Conservation (phyloP, 306 rosid species). For the Hylodesmum podocarpum region DNA sequence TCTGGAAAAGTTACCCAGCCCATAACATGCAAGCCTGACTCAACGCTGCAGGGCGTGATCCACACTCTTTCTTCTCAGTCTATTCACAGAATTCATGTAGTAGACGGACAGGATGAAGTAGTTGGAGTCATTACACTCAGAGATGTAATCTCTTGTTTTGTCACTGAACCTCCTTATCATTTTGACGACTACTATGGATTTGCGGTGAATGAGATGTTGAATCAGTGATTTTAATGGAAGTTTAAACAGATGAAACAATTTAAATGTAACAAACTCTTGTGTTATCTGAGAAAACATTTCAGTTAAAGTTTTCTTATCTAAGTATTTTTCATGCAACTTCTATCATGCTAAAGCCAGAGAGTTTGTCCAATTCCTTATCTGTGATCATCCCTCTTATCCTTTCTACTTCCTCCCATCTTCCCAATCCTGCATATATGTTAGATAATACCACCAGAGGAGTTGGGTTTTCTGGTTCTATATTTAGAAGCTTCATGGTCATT, state of each 20-base stretch:
- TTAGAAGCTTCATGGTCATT: slow-evolving; percentile 52
- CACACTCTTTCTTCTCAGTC: slow-evolving; percentile 69
- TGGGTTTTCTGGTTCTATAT: slow-evolving; percentile 64
- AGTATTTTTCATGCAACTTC: slow-evolving; percentile 44
- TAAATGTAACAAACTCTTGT: slow-evolving; percentile 25
- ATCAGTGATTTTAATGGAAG: slow-evolving; percentile 35
- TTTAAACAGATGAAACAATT: background rate
- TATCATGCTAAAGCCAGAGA: slow-evolving; percentile 60
- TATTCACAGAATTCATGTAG: slow-evolving; percentile 79
- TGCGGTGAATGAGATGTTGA: slow-evolving; percentile 66
- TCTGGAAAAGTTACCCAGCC: slow-evolving; percentile 50
- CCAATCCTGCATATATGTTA: slow-evolving; percentile 64
- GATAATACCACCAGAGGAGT: slow-evolving; percentile 63
- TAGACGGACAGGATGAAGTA: slow-evolving; percentile 51
- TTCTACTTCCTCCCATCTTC: slow-evolving; percentile 79
- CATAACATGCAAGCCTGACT: slow-evolving; percentile 66
- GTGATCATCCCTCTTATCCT: slow-evolving; percentile 54
- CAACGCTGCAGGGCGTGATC: slow-evolving; percentile 64
- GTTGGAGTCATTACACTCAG: slow-evolving; percentile 81
- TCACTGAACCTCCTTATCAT: slow-evolving; percentile 71
- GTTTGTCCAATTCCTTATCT: slow-evolving; percentile 53
- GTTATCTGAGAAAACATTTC: slow-evolving; percentile 26
- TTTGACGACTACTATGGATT: slow-evolving; percentile 62
- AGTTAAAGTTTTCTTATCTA: slow-evolving; percentile 7
- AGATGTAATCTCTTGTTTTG: slow-evolving; percentile 91